phyloP scores from a whole-genome alignment of 257 asterid species.

The Perilla frutescens region DNA sequence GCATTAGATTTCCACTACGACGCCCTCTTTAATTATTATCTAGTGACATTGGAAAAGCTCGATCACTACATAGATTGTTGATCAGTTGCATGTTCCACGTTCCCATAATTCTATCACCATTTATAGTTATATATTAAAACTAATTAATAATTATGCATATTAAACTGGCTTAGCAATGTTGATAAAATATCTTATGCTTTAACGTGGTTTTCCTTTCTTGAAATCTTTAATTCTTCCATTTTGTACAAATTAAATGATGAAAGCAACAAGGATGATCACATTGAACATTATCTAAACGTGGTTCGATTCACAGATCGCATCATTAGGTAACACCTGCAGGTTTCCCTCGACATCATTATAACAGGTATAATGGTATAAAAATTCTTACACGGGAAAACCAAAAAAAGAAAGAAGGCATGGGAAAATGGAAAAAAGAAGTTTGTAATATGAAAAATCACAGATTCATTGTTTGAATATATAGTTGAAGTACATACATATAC shows the following conservation, averaged over 20 bases:
- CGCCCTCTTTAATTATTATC: slow-evolving; percentile 16
- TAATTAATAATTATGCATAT: too few relatives aligned
- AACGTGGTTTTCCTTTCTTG: too few relatives aligned
- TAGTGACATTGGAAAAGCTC: slow-evolving; percentile 36
- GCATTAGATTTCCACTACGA: slow-evolving; percentile 37
- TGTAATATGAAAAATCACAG: background rate
- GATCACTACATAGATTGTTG: slow-evolving; percentile 18
- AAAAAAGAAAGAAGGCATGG: slow-evolving; percentile 16
- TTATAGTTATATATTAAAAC: too few relatives aligned
- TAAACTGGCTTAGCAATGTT: too few relatives aligned
- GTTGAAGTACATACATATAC: background rate
- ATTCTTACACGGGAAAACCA: slow-evolving; percentile 8
- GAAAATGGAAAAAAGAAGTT: background rate
- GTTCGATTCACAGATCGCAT: too few relatives aligned
- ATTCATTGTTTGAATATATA: too few relatives aligned
- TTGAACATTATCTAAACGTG: too few relatives aligned
- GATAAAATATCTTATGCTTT: too few relatives aligned
- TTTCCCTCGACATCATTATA: background rate
- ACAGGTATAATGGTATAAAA: background rate
- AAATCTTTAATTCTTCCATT: too few relatives aligned
- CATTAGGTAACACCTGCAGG: too few relatives aligned
- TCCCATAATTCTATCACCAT: slow-evolving; percentile 12
- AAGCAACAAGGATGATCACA: too few relatives aligned
- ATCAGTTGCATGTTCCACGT: slow-evolving; percentile 30
- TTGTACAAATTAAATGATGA: too few relatives aligned